Evolutionary conservation across 345 rosid genomes (phyloP), one percentile per base, ranked within the genome.

Genomic region (Lagerstroemia speciosa): DNA sequence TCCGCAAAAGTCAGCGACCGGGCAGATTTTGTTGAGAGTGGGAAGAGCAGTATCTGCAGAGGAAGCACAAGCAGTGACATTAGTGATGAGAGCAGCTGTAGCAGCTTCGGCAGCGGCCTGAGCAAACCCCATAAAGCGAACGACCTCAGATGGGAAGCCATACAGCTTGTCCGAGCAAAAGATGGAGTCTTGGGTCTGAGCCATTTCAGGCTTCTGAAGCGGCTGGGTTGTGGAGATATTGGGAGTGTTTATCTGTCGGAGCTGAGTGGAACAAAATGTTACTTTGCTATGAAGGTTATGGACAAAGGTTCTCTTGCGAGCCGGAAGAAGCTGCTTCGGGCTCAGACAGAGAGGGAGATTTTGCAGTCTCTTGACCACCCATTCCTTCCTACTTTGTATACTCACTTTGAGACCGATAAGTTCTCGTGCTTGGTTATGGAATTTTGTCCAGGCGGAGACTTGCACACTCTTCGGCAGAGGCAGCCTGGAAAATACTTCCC

Each of bases 251-350:
- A 89, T 75, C 89, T 91, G 55, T 89, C 98, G 5, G 98, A 89
- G 86, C 80, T 92, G 79, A 86, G 87, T 67, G 96, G 96, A 78
- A 92, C 91, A 0, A 92, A 86, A 74, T 86, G 98, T 79, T 85
- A 83, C 78, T 89, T 92, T 74, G 98, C 96, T 0, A 92, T 89
- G 96, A 92, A 92, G 82, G 96, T 92, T 31, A 89, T 92, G 98
- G 98, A 92, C 76, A 92, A 92, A 79, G 90, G 87, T 26, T 89
- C 96, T 72, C 83, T 92, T 67, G 98, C 94, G 0, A 84, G 86
- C 55, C 90, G 96, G 45, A 89, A 92, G 82, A 92, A 89, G 85
- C 86, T 92, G 69, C 94, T 86, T 73, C 84, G 98, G 32, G 98
- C 95, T 74, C 98, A 92, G 72, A 92, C 98, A 1, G 98, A 92